These are phyloP conservation scores for Plectosphaerella plurivora DNA, from an alignment of 2,329 filamentous ascomycete species.

Conservation along the genomic window DNA sequence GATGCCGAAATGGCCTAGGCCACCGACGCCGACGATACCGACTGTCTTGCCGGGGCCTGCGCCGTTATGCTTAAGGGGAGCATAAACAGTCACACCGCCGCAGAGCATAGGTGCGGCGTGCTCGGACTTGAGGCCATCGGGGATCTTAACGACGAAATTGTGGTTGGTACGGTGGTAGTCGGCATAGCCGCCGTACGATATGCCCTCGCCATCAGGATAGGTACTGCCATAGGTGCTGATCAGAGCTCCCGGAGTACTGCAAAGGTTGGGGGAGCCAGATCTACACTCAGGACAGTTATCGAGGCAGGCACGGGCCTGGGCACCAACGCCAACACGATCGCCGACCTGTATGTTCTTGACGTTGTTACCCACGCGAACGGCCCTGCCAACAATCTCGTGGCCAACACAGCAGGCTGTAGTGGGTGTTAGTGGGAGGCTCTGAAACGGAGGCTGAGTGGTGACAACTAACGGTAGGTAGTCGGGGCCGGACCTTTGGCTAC, in stretches of 20 bases:
- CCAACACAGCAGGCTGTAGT: slow-evolving; percentile 45
- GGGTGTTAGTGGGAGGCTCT: no score
- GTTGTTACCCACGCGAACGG: slow-evolving; percentile 41
- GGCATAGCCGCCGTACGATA: slow-evolving; percentile 53
- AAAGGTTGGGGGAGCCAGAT: slow-evolving; percentile 37
- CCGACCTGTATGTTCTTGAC: slow-evolving; percentile 52
- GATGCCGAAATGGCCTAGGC: slow-evolving; percentile 65
- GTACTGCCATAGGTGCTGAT: slow-evolving; percentile 49
- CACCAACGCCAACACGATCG: slow-evolving; percentile 61
- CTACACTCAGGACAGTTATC: slow-evolving; percentile 41
- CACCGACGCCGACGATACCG: slow-evolving; percentile 64
- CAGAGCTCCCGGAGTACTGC: slow-evolving; percentile 20
- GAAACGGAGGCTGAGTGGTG: no score
- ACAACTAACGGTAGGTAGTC: no score
- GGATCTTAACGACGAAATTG: slow-evolving; percentile 48
- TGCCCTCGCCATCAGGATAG: slow-evolving; percentile 47
- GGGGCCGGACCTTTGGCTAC: no score
- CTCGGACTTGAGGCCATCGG: slow-evolving; percentile 33
- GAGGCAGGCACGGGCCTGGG: slow-evolving; percentile 55
- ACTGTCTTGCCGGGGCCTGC: slow-evolving; percentile 62
- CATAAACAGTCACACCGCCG: slow-evolving; percentile 64
- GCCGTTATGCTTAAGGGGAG: slow-evolving; percentile 58
- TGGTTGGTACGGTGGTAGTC: slow-evolving; percentile 26
- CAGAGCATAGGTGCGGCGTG: slow-evolving; percentile 62
- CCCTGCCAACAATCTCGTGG: slow-evolving; percentile 57